Percentiles rank a stretch among this genome's conserved stretches.
Evolutionary conservation across 2,329 filamentous ascomycete genomes (phyloP).

Genomic region (Bipolaris oryzae): DNA sequence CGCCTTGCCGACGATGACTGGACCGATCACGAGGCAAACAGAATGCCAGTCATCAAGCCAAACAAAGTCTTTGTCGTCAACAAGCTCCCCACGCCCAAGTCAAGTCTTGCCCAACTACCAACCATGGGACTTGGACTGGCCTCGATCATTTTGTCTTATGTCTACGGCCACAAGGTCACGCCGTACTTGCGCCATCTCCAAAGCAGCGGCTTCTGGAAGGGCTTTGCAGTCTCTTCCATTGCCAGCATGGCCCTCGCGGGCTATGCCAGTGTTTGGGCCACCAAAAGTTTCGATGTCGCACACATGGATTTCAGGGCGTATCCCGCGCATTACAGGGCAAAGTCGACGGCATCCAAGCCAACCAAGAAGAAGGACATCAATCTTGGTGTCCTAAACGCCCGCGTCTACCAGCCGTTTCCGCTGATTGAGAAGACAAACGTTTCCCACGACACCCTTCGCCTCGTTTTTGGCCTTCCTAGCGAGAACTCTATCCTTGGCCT

Average conservation of each 20-base stretch:
- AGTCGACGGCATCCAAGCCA: constrained; percentile 8
- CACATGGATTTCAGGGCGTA: constrained; percentile 22
- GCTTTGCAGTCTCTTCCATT: constrained; percentile 18
- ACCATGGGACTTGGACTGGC: constrained; percentile 12
- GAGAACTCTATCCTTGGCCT: constrained; percentile 37
- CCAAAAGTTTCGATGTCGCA: constrained; percentile 19
- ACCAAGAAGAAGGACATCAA: constrained; percentile 23
- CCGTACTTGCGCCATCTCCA: constrained; percentile 15
- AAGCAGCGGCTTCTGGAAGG: constrained; percentile 20
- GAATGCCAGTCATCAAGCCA: constrained; percentile 43
- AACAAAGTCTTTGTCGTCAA: constrained; percentile 15
- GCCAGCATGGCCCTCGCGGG: constrained; percentile 13
- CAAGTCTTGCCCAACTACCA: constrained; percentile 7
- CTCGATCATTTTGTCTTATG: constrained; percentile 8
- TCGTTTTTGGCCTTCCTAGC: constrained; percentile 36
- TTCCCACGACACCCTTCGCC: constrained; percentile 28
- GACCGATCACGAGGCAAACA: constrained; percentile 37
- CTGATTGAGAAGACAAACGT: constrained; percentile 39
- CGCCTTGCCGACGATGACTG: constrained; percentile 22
- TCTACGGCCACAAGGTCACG: constrained; percentile 15
- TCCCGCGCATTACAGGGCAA: constrained; percentile 20
- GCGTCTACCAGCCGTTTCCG: constrained; percentile 56
- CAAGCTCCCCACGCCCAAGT: constrained; percentile 20
- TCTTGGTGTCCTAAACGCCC: constrained; percentile 58
- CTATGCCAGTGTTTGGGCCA: constrained; percentile 17